Percentiles rank a stretch among this genome's conserved stretches.
These are phyloP conservation scores for Epichloe typhina DNA, from an alignment of 2,329 filamentous ascomycete genomes.

Conservation along the genomic window DNA sequence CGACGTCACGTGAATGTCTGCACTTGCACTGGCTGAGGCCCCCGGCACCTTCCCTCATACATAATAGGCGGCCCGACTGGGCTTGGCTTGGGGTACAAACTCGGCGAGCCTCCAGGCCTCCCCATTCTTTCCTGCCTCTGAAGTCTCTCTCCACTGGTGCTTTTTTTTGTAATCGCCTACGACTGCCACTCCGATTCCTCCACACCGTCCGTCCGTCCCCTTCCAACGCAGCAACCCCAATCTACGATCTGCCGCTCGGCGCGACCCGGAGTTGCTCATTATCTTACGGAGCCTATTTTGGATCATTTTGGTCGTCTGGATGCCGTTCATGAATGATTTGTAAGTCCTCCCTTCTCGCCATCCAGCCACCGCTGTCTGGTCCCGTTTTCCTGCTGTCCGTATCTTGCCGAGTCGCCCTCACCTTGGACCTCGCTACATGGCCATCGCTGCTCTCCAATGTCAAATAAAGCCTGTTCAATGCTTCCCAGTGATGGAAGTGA, in stretches of 20 bases:
- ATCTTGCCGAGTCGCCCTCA: constrained; percentile 24
- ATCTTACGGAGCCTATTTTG: constrained; percentile 8
- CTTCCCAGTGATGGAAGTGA: constrained; percentile 23
- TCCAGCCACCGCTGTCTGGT: background rate
- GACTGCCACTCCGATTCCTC: constrained; percentile 9
- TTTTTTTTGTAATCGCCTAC: constrained; percentile 18
- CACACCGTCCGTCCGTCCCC: constrained; percentile 20
- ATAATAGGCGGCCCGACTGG: constrained; percentile 6
- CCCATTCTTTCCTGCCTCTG: constrained; percentile 27
- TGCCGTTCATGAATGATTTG: constrained; percentile 35
- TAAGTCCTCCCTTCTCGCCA: constrained; percentile 25
- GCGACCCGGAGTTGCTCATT: background rate
- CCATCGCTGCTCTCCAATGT: constrained; percentile 19
- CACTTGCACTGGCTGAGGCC: background rate
- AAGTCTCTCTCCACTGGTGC: constrained; percentile 19
- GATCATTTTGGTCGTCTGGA: constrained; percentile 22
- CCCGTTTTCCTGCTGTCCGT: constrained; percentile 22
- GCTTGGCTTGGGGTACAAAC: constrained; percentile 14
- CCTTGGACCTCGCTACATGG: constrained; percentile 19
- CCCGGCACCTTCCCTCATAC: background rate
- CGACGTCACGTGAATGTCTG: background rate
- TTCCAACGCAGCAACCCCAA: constrained; percentile 19
- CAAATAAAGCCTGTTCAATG: constrained; percentile 12
- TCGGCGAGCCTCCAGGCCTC: constrained; percentile 13
- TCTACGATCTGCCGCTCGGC: constrained; percentile 5